Percentiles rank a stretch among this genome's conserved stretches.
Evolutionary conservation across 164 flowering plant genomes (phyloP).

Genomic region (Annona cherimola): DNA sequence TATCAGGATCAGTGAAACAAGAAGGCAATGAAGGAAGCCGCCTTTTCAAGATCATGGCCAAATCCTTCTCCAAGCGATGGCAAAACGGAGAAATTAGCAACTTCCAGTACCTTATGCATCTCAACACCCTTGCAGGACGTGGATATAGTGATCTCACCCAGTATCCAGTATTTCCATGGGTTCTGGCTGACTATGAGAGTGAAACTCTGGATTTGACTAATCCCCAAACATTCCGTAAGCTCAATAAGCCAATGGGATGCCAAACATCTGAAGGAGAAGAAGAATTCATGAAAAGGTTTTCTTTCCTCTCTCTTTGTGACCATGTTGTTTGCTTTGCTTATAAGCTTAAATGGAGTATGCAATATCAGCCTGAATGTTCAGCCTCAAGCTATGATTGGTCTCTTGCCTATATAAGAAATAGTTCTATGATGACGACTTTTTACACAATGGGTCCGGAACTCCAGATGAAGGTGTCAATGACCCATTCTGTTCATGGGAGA

Average conservation of each 20-base stretch:
- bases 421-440: too few relatives aligned
- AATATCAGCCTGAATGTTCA: neutral
- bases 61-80: conserved; percentile 99
- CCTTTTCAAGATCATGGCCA: conserved; percentile 84
- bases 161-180: conserved; percentile 99
- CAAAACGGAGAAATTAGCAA: conserved; percentile 99
- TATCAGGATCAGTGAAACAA: conserved; percentile 89
- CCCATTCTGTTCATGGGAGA: too few relatives aligned
- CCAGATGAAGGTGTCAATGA: too few relatives aligned
- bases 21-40: conserved; percentile 93
- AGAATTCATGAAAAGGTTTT: conserved; percentile 88
- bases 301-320: neutral
- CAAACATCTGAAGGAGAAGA: conserved; percentile 95
- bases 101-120: conserved; percentile 98
- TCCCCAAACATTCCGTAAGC: conserved; percentile 76
- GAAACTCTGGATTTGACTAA: conserved; percentile 66
- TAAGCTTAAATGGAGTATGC: neutral
- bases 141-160: conserved; percentile 99
- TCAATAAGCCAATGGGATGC: conserved; percentile 99
- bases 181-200: conserved; percentile 94
- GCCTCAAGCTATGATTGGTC: neutral
- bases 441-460: too few relatives aligned
- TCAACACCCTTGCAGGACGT: conserved; percentile 97
- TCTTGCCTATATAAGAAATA: neutral
- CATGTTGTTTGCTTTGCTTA: neutral